phyloP scores from a whole-genome alignment of 2,329 filamentous ascomycete genomes.

The Penicillium sp. region DNA sequence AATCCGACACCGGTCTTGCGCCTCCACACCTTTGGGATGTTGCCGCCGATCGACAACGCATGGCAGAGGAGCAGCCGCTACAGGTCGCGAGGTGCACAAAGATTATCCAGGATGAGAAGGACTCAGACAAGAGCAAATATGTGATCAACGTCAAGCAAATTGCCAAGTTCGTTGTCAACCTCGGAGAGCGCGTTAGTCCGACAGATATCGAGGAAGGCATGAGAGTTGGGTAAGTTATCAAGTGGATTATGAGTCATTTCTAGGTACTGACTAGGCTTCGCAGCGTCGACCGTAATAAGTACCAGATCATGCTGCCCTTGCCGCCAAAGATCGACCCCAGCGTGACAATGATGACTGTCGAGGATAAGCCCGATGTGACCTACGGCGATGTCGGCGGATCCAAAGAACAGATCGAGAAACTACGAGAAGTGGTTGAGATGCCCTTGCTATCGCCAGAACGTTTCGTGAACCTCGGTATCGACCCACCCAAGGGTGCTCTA shows the following conservation, averaged over 20 bases:
- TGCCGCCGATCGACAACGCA: conserved; percentile 94
- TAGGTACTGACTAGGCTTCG: conserved; percentile 8
- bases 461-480: conserved; percentile 98
- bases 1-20: conserved; percentile 97
- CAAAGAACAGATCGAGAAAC: conserved; percentile 99
- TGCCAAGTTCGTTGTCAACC: conserved; percentile 97
- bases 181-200: conserved; percentile 92
- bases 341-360: conserved; percentile 99
- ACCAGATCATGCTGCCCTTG: conserved; percentile 93
- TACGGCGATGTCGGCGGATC: conserved; percentile 98
- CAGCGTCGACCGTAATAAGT: conserved; percentile 94
- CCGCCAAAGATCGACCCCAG: conserved; percentile 98
- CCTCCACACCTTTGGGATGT: conserved; percentile 99
- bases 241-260: neutral
- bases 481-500: conserved; percentile 94
- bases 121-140: conserved; percentile 98
- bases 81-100: conserved; percentile 98
- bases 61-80: conserved; percentile 96
- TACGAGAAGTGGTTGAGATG: conserved; percentile 98
- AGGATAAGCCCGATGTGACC: conserved; percentile 98
- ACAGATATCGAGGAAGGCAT: conserved; percentile 99
- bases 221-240: conserved; percentile 70
- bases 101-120: conserved; percentile 96
- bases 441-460: conserved; percentile 92
- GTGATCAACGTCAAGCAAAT: conserved; percentile 99